These are phyloP conservation scores for Tuber brumale DNA, from an alignment of 495 filamentous ascomycete genomes.

Conservation along the genomic window DNA sequence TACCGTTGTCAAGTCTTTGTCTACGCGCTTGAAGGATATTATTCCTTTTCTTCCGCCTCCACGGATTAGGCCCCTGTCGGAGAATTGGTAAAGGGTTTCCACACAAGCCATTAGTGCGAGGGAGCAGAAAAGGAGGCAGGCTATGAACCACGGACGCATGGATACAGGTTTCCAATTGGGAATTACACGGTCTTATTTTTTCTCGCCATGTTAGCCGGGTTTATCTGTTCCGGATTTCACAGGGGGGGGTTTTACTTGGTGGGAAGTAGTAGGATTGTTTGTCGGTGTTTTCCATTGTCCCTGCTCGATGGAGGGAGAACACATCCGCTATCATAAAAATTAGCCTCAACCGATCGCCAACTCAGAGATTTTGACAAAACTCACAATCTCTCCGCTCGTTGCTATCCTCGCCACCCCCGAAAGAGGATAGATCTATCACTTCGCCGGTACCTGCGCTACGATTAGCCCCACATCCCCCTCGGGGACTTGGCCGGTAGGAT, in stretches of 20 bases:
- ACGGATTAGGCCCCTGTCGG: slow-evolving; percentile 46
- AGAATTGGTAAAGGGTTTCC: slow-evolving; percentile 58
- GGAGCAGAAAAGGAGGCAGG: slow-evolving; percentile 53
- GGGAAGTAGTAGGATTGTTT: slow-evolving; percentile 35
- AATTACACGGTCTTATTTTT: slow-evolving; percentile 31
- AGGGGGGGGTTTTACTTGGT: slow-evolving; percentile 26
- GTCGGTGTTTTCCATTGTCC: slow-evolving; percentile 20
- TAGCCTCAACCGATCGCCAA: neutral
- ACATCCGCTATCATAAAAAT: slow-evolving; percentile 23
- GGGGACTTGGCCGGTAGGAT: neutral
- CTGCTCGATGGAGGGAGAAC: slow-evolving; percentile 30
- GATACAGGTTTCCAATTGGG: slow-evolving; percentile 67
- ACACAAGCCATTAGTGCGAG: slow-evolving; percentile 51
- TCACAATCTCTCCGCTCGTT: slow-evolving; percentile 30
- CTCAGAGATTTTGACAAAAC: neutral
- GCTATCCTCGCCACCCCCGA: slow-evolving; percentile 18
- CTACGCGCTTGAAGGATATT: slow-evolving; percentile 50
- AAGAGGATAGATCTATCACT: slow-evolving; percentile 37
- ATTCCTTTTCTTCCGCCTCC: slow-evolving; percentile 39
- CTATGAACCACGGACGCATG: slow-evolving; percentile 60
- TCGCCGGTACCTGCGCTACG: slow-evolving; percentile 30
- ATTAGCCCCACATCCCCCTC: slow-evolving; percentile 4
- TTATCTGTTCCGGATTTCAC: neutral
- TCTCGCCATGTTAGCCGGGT: slow-evolving; percentile 7
- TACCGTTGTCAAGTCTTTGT: slow-evolving; percentile 47